Conservation (phyloP, 2,329 filamentous ascomycete genomes). For the Orbilia quercus region DNA sequence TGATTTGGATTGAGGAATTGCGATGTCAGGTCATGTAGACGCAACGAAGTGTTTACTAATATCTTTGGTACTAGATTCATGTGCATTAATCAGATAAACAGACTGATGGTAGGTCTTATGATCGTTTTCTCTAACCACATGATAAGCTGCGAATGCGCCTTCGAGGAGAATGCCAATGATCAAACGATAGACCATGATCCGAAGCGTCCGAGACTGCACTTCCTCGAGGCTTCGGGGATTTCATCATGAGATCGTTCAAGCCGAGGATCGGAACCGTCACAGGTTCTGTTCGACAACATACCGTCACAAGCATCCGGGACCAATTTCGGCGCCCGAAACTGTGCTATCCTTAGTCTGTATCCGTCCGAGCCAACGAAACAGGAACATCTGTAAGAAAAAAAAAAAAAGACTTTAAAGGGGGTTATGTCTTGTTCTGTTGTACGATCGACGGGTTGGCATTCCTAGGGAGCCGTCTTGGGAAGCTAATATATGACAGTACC, state of each 20-base stretch:
- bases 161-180: neutral
- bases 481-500: conserved; percentile 1
- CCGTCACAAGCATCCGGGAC: conserved; percentile 5
- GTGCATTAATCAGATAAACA: no score
- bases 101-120: no score
- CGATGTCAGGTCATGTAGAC: no score
- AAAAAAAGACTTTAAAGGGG: no score
- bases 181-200: neutral
- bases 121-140: no score
- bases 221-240: neutral
- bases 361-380: neutral
- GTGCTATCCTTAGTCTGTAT: neutral
- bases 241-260: neutral
- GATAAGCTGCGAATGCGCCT: no score
- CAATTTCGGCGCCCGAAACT: conserved; percentile 10
- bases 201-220: no score
- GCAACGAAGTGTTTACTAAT: no score
- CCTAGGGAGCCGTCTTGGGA: conserved; percentile 25
- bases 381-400: neutral
- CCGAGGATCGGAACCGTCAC: conserved; percentile 3
- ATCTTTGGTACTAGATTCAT: no score
- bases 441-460: conserved; percentile 40
- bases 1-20: no score
- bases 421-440: conserved; percentile 10
- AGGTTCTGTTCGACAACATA: neutral